Base-by-base conservation (phyloP, 2,329 filamentous ascomycete genomes). In the Botrytis tulipae region DNA sequence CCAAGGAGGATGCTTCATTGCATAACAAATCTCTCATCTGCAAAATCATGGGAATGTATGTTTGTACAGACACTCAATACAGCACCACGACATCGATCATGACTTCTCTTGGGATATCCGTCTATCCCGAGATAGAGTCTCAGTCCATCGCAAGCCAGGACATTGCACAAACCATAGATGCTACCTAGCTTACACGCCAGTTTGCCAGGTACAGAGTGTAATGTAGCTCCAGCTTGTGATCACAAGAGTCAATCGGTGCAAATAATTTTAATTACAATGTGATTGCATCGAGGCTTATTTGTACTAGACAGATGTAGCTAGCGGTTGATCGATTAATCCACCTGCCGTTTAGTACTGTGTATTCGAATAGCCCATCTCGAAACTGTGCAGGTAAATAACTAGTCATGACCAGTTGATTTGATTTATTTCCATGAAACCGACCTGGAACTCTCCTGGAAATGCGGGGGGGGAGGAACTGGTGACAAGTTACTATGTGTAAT, bases 401-500 rank as follows among this genome's bases (percentile, higher is more conserved):
- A 35, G n/a, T n/a, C 25, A 66, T 37, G 44, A 48, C 46, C 32
- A 54, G 32, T 57, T 32, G 25, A n/a, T 29, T 10, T 29, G 46
- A 14, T 37, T n/a, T 18, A 10, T 18, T 37, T 51, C 12, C 29
- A 35, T 12, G 10, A 37, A 25, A 32, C n/a, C 14, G 32, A 40
- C 16, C 32, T 54, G 44, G 22, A 51, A n/a, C 10, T 51, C 25
- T n/a, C 10, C 48, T 6, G 48, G 48, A 51, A n/a, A 57, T 57
- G 37, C 37, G 51, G 14, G 37, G 51, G 6, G 14, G 18, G 48
- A 29, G n/a, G 51, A 18, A 8, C n/a, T 20, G 44, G 46, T 66
- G 70, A 66, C 70, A 65, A 71, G 54, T 66, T 35, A n/a, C 32
- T 35, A 44, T 44, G 25, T 29, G 46, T 63, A 44, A n/a, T 60